phyloP scores from a whole-genome alignment of 2,329 filamentous ascomycete genomes.

The Amauroascus verrucosus region DNA sequence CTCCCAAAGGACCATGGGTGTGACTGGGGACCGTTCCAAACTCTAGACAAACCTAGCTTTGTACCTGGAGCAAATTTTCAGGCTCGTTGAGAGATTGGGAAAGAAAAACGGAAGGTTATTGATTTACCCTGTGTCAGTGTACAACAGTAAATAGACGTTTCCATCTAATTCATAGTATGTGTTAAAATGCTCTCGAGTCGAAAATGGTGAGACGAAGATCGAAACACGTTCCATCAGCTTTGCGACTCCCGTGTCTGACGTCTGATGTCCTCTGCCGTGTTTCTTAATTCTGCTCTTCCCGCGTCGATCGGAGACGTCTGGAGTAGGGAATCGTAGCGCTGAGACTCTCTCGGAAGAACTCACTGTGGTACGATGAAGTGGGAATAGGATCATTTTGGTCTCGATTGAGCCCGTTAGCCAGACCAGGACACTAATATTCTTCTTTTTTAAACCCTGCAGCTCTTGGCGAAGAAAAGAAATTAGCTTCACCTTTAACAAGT shows the following conservation, averaged over 20 bases:
- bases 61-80: neutral
- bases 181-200: neutral
- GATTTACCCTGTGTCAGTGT: neutral
- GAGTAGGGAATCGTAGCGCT: too few species aligned
- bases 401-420: neutral
- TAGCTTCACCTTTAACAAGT: neutral
- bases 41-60: neutral
- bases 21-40: neutral
- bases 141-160: neutral
- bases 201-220: slow-evolving; percentile 4
- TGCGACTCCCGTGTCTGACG: slow-evolving; percentile 4
- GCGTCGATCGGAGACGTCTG: neutral
- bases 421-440: neutral
- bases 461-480: slow-evolving; percentile 1
- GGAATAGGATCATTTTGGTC: too few species aligned
- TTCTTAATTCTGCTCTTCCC: neutral
- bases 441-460: neutral
- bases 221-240: neutral
- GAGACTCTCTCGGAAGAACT: too few species aligned
- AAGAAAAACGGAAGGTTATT: neutral
- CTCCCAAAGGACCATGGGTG: neutral
- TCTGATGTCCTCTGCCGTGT: neutral
- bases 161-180: slow-evolving; percentile 4
- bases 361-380: too few species aligned
- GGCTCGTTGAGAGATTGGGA: neutral